Evolutionary conservation across 1,139 yeast genomes (phyloP), one percentile per base, ranked within the genome.

Genomic region (Candida sp.): DNA sequence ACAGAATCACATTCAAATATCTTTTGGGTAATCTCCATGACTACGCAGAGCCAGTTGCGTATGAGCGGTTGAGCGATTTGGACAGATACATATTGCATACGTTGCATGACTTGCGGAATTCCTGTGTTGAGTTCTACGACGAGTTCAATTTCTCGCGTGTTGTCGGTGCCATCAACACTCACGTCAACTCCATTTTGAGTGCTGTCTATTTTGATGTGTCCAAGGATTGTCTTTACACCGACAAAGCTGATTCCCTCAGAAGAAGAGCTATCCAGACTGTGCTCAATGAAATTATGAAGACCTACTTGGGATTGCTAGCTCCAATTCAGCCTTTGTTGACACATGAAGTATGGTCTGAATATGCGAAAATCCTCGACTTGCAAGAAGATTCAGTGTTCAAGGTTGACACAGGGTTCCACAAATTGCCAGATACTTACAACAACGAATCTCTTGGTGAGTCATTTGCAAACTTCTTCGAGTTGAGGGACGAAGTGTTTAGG

Each of bases 211-310:
- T 94, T 67, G 97, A 92, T 63, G 80, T 90, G 37, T 83, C 89
- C 46, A 96, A 94, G 63, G 99, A 94, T 63, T 76, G 89, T 49
- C 77, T 94, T 25, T 94, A 94, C 66, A 89, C 97, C 0, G 96
- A 89, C 56, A 60, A 68, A 0, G 50, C 61, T 0, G 64, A 67
- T 26, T 80, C 88, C 0, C 47, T 61, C 1, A 78, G 83, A 34
- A 81, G 98, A 54, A 75, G 80, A 53, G 79, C 88, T 3, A 84
- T 88, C 3, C 96, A 90, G 65, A 85, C 89, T 7, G 96, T 89
- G 0, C 74, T 96, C 49, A 67, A 73, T 39, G 81, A 87, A 56
- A 73, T 90, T 9, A 70, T 92, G 34, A 77, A 75, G 44, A 78
- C 85, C 0, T 89, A 92, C 60, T 67, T 85, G 26, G 81, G 89